Evolutionary conservation across 257 asterid species (phyloP).

Genomic region (Fraxinus quadrangulata): DNA sequence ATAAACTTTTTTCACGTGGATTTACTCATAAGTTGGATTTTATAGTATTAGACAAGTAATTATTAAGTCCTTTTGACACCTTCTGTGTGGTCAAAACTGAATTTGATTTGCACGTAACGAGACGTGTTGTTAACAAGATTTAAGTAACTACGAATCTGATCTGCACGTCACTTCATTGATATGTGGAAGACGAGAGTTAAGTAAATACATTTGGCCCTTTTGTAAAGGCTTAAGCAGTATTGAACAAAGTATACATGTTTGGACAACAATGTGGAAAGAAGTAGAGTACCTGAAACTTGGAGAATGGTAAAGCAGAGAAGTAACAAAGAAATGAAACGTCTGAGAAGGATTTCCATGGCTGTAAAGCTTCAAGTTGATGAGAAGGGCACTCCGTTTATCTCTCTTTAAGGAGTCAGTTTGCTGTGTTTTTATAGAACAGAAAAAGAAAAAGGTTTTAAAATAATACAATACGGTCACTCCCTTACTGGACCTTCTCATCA

Average conservation of each 20-base stretch:
- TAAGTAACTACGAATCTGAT: no score
- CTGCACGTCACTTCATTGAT: background rate
- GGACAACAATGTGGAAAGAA: background rate
- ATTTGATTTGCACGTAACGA: no score
- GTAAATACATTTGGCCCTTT: background rate
- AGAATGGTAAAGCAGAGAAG: slow-evolving; percentile 18
- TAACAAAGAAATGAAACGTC: slow-evolving; percentile 25
- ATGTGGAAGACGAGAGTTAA: background rate
- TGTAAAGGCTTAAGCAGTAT: background rate
- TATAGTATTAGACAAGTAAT: no score
- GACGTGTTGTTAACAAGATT: no score
- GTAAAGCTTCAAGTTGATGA: background rate
- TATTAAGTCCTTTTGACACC: no score
- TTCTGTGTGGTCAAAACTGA: no score
- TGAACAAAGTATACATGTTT: background rate
- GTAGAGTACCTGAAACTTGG: slow-evolving; percentile 30
- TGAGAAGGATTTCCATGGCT: slow-evolving; percentile 30
- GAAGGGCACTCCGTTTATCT: background rate
- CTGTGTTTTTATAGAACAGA: background rate
- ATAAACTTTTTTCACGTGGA: no score
- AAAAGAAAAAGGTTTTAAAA: background rate
- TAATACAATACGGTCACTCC: background rate
- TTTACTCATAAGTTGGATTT: no score
- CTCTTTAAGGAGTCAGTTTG: background rate
- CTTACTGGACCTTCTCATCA: background rate